Evolutionary conservation across 495 filamentous ascomycete genomes (phyloP).

Genomic region (Penicillium subrubescens): DNA sequence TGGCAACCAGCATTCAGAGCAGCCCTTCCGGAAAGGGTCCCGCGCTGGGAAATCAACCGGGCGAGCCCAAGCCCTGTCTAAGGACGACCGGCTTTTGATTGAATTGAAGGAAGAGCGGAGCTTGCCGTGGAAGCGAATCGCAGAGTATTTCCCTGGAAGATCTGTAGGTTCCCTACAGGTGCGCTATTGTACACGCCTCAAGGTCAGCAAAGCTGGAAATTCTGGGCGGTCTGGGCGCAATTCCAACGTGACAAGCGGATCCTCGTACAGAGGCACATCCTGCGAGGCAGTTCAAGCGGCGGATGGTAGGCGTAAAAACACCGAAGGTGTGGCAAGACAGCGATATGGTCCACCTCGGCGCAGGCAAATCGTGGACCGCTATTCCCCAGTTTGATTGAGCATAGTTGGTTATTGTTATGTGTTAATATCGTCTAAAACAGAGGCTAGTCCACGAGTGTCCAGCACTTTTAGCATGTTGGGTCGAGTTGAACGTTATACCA

Average conservation of each 20-base stretch:
- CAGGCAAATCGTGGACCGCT: constrained; percentile 16
- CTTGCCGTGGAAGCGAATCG: constrained; percentile 15
- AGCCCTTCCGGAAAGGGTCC: not conserved
- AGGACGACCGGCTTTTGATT: constrained; percentile 18
- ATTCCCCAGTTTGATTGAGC: constrained; percentile 11
- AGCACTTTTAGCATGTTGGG: no score
- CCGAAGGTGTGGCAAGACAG: constrained; percentile 12
- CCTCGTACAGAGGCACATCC: no score
- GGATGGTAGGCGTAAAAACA: constrained; percentile 2
- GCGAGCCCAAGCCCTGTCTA: constrained; percentile 11
- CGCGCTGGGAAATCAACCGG: constrained; percentile 7
- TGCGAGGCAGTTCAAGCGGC: constrained; percentile 10
- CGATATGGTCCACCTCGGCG: constrained; percentile 20
- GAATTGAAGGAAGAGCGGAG: constrained; percentile 10
- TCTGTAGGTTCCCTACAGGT: constrained; percentile 14
- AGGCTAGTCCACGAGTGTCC: no score
- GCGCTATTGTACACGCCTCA: constrained; percentile 16
- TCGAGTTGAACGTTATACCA: no score
- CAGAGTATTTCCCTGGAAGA: constrained; percentile 18
- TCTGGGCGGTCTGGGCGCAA: no score
- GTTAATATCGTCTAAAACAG: no score
- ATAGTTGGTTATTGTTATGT: no score
- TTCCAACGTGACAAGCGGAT: no score
- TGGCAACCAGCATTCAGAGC: no score
- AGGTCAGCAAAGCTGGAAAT: constrained; percentile 10